A percentile compares a stretch with the other conserved stretches of the same genome.
Evolutionary conservation across 2,329 filamentous ascomycete genomes (phyloP).

Genomic region (Neoscytalidium dimidiatum): DNA sequence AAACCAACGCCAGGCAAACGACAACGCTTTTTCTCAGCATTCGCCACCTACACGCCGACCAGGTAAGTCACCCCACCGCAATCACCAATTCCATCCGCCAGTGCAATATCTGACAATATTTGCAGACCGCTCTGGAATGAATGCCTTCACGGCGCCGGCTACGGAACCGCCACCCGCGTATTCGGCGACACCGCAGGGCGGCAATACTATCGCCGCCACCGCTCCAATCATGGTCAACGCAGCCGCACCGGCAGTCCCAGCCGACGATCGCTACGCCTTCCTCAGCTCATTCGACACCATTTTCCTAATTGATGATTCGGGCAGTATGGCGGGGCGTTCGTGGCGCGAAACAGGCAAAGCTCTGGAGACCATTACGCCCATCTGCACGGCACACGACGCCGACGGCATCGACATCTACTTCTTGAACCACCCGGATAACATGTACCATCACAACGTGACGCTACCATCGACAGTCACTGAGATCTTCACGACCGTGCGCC

Average conservation of each 20-base stretch:
- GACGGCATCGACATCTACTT: constrained; percentile 94
- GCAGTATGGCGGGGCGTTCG: constrained; percentile 74
- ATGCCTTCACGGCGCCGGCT: constrained; percentile 29
- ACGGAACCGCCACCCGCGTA: constrained; percentile 47
- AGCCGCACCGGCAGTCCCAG: constrained; percentile 25
- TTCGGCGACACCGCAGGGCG: constrained; percentile 30
- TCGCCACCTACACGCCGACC: constrained; percentile 41
- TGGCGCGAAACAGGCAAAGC: constrained; percentile 76
- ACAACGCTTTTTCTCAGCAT: constrained; percentile 26
- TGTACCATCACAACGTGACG: constrained; percentile 67
- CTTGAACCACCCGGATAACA: constrained; percentile 67
- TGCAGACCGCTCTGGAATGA: constrained; percentile 31
- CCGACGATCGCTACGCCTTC: constrained; percentile 74
- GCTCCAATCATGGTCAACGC: background rate
- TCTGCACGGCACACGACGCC: constrained; percentile 75
- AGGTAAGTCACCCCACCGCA: constrained; percentile 29
- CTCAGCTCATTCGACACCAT: constrained; percentile 80
- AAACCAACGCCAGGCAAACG: constrained; percentile 25
- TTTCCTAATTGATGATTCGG: constrained; percentile 91
- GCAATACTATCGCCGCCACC: background rate
- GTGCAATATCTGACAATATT: background rate
- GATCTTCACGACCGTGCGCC: constrained; percentile 71
- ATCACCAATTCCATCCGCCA: too few relatives aligned
- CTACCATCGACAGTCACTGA: constrained; percentile 59
- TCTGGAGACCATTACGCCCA: constrained; percentile 73